Evolutionary conservation across 192 early-diverging fungal genomes (phyloP), one percentile per base, ranked within the genome.

Genomic region (Pilobolus umbonatus): DNA sequence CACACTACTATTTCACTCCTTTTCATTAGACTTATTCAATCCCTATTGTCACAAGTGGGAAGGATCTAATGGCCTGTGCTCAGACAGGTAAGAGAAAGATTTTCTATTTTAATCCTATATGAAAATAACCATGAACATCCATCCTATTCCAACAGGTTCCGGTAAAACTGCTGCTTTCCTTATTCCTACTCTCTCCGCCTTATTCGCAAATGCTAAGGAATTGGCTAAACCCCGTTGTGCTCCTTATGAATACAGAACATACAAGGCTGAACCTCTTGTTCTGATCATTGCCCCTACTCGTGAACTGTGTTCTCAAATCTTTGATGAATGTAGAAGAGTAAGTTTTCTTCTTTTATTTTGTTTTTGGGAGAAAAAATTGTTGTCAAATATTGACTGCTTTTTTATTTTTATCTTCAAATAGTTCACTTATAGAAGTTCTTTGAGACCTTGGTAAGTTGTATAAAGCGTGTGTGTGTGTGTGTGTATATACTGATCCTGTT

Each of bases 1-100:
- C 14, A 6, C 12, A 5, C 21, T 57, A 15, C 3, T 12, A 32
- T n/a, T 39, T 65, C 5, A 35, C 4, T 7, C 35, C 54, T 56
- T 54, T 29, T 22, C 19, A 35, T 34, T 56, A 84, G 74, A 77
- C 80, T 55, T 72, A 77, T 35, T 83, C 86, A 8, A 80, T 81
- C 36, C 84, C 80, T 9, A 81, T 84, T 32, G 62, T 90, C 19
- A 70, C 76, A 22, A 64, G 60, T 22, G 82, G 81, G 36, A 73
- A 85, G 53, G 90, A 93, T 64, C 52, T 93, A 59, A 92, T 93
- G 88, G 90, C 89, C 6, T 93, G 90, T 66, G 90, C 90, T 17
- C 90, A 92, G 57, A 92, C 90, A 21, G 87, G 86, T 73, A 65
- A 43, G 43, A 57, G 26, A 17, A 53, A 19, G 19, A 1, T 0